phyloP scores from a whole-genome alignment of 1,284 basidiomycete genomes.

The Blastosporella zonata region DNA sequence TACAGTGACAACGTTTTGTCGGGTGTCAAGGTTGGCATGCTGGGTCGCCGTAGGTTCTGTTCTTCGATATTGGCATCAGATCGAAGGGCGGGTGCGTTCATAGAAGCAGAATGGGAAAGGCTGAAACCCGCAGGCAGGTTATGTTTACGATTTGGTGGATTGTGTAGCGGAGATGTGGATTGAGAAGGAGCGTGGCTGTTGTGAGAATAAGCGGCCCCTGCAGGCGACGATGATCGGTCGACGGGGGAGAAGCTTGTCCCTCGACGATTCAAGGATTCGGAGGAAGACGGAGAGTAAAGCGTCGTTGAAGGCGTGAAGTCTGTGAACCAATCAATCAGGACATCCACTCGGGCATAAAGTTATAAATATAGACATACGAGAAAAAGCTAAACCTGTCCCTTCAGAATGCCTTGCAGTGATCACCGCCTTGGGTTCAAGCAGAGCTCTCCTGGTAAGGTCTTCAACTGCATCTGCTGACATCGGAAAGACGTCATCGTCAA shows the following conservation, averaged over 20 bases:
- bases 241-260: constrained; percentile 24
- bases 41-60: constrained; percentile 24
- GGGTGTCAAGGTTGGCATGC: constrained; percentile 27
- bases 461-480: background rate
- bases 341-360: constrained; percentile 10
- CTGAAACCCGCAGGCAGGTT: constrained; percentile 8
- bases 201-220: constrained; percentile 18
- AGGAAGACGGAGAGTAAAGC: constrained; percentile 28
- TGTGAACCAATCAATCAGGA: background rate
- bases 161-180: constrained; percentile 12
- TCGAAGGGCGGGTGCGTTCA: constrained; percentile 19
- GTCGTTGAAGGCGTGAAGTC: constrained; percentile 16
- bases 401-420: constrained; percentile 19
- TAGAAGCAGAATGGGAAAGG: constrained; percentile 23
- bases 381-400: background rate
- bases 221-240: constrained; percentile 23
- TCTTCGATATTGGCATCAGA: constrained; percentile 9
- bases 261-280: constrained; percentile 25
- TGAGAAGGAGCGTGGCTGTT: constrained; percentile 18
- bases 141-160: constrained; percentile 7
- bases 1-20: constrained; percentile 15
- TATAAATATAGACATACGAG: background rate
- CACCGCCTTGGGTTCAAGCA: constrained; percentile 26
- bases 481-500: background rate
- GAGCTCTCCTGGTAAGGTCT: constrained; percentile 20